Evolutionary conservation across 805 yeast genomes (phyloP).

Genomic region (Candida khao-thaluensis): DNA sequence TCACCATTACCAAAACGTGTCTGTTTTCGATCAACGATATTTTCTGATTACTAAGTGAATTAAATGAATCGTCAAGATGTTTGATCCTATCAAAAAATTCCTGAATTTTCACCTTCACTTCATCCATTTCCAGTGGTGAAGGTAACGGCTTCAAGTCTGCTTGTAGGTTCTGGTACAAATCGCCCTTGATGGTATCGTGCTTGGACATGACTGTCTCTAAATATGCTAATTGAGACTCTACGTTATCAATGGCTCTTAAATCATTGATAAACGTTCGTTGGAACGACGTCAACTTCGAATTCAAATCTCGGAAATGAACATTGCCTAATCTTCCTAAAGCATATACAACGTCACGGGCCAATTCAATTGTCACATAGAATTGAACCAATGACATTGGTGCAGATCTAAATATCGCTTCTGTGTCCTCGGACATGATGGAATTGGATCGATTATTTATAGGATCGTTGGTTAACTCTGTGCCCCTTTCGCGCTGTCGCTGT

Average conservation of each 20-base stretch:
- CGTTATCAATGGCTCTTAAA: conserved; percentile 35
- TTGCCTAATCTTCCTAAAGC: conserved; percentile 38
- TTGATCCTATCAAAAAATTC: conserved; percentile 30
- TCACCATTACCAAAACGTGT: conserved; percentile 30
- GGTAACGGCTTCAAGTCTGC: conserved; percentile 58
- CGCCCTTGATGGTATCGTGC: conserved; percentile 26
- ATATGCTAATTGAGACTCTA: conserved; percentile 30
- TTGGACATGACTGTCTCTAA: conserved; percentile 30
- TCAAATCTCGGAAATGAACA: conserved; percentile 51
- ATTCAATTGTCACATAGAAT: conserved; percentile 46
- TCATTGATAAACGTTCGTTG: conserved; percentile 47
- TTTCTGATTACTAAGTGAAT: conserved; percentile 24
- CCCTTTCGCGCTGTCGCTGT: conserved; percentile 7
- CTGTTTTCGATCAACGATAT: conserved; percentile 33
- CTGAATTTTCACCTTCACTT: conserved; percentile 23
- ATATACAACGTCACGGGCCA: conserved; percentile 42
- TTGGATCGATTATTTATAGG: background rate
- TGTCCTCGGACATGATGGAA: conserved; percentile 4
- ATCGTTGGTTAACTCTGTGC: no score
- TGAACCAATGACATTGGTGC: conserved; percentile 52
- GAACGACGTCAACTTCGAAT: conserved; percentile 43
- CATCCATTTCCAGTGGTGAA: conserved; percentile 35
- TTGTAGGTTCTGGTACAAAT: conserved; percentile 29
- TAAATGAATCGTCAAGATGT: conserved; percentile 37
- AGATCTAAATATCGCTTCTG: conserved; percentile 44